phyloP scores from a whole-genome alignment of 176 grass and related monocot species.

The Phoenix dactylifera region DNA sequence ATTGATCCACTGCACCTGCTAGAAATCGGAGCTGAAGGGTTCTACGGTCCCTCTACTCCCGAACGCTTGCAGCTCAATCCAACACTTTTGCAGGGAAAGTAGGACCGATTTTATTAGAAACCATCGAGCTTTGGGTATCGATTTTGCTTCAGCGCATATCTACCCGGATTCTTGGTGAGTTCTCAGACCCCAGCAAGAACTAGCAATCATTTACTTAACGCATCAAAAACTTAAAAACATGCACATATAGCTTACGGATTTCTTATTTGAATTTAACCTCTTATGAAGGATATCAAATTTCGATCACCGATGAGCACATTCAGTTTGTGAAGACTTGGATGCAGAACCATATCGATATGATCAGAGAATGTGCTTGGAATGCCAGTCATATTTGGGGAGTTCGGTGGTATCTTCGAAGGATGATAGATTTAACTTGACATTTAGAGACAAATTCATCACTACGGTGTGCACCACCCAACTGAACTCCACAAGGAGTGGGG shows the following conservation, averaged over 20 bases:
- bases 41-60: slow-evolving; percentile 52
- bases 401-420: slow-evolving; percentile 41
- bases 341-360: slow-evolving; percentile 46
- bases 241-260: too few species aligned
- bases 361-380: slow-evolving; percentile 33
- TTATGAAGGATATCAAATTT: slow-evolving; percentile 25
- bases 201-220: too few species aligned
- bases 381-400: slow-evolving; percentile 61
- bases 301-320: slow-evolving; percentile 22
- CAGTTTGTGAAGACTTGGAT: slow-evolving; percentile 42
- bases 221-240: too few species aligned
- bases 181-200: not conserved
- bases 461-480: slow-evolving; percentile 38
- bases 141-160: slow-evolving; percentile 60
- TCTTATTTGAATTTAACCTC: too few species aligned
- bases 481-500: slow-evolving; percentile 32
- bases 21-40: slow-evolving; percentile 49
- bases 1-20: slow-evolving; percentile 52
- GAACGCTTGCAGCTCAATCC: slow-evolving; percentile 26
- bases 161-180: slow-evolving; percentile 63
- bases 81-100: slow-evolving; percentile 31
- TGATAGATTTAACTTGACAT: slow-evolving; percentile 31
- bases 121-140: slow-evolving; percentile 46
- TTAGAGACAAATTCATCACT: slow-evolving; percentile 40
- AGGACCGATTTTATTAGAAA: slow-evolving; percentile 66